Conservation (phyloP, 1,284 basidiomycete genomes). For the Tilletia indica region DNA sequence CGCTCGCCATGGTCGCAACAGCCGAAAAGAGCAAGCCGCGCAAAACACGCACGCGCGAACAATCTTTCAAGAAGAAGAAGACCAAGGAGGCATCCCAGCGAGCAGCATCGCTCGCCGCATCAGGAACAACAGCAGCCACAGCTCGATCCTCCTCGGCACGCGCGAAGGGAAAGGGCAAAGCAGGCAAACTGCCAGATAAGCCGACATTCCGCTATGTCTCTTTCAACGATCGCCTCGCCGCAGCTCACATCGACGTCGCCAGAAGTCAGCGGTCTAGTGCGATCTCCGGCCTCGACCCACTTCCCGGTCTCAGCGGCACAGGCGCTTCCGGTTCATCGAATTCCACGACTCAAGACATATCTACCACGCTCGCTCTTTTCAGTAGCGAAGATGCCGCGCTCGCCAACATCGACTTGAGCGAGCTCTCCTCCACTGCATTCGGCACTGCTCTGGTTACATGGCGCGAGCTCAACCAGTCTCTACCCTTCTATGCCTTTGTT, state of each 20-base stretch:
- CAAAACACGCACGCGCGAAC: constrained; percentile 2
- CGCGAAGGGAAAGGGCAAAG: constrained; percentile 22
- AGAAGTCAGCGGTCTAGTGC: constrained; percentile 34
- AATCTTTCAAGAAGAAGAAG: neutral
- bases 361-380: constrained; percentile 17
- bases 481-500: constrained; percentile 46
- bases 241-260: constrained; percentile 45
- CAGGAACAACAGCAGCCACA: neutral
- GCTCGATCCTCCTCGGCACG: no score
- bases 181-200: constrained; percentile 12
- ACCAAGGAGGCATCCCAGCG: neutral
- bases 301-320: constrained; percentile 21
- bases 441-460: constrained; percentile 44
- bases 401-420: constrained; percentile 28
- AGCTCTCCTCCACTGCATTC: constrained; percentile 41
- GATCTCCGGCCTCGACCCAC: constrained; percentile 31
- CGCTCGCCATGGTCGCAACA: no score
- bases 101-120: neutral
- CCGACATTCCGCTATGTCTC: constrained; percentile 49
- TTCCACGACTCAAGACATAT: constrained; percentile 8
- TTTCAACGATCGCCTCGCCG: constrained; percentile 53
- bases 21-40: neutral
- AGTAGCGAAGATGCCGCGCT: constrained; percentile 19
- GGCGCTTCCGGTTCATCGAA: constrained; percentile 41
- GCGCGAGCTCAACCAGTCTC: constrained; percentile 52